Percentiles rank a stretch among this genome's conserved stretches.
phyloP scores from a whole-genome alignment of 345 rosid genomes.

The Eucalyptus pauciflora region DNA sequence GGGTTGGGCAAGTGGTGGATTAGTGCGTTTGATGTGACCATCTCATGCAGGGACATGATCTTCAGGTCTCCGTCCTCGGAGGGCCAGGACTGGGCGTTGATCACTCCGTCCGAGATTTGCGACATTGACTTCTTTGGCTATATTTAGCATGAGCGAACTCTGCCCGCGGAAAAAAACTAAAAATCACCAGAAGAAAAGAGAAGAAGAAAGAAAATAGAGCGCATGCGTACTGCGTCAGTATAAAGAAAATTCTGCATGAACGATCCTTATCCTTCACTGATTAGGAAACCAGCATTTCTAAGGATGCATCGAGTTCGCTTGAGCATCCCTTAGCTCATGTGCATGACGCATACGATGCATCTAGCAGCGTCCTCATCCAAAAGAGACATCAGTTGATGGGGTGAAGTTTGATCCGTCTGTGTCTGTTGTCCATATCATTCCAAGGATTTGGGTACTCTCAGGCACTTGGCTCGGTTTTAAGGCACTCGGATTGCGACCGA shows the following conservation, averaged over 20 bases:
- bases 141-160: neutral
- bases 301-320: neutral
- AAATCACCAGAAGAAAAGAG: neutral
- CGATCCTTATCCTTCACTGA: neutral
- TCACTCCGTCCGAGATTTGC: neutral
- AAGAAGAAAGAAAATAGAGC: neutral
- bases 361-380: neutral
- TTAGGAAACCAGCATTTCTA: neutral
- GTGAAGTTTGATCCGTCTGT: neutral
- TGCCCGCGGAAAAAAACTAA: neutral
- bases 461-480: neutral
- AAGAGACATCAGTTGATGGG: neutral
- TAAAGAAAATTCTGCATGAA: neutral
- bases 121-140: neutral
- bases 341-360: neutral
- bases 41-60: neutral
- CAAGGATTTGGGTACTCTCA: neutral
- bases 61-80: neutral
- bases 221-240: neutral
- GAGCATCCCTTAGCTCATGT: neutral
- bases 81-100: neutral
- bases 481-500: neutral
- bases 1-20: neutral
- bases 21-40: neutral
- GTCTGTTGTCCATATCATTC: neutral